Base-by-base conservation (phyloP, 306 rosid genomes). In the Fragaria iinumae region DNA sequence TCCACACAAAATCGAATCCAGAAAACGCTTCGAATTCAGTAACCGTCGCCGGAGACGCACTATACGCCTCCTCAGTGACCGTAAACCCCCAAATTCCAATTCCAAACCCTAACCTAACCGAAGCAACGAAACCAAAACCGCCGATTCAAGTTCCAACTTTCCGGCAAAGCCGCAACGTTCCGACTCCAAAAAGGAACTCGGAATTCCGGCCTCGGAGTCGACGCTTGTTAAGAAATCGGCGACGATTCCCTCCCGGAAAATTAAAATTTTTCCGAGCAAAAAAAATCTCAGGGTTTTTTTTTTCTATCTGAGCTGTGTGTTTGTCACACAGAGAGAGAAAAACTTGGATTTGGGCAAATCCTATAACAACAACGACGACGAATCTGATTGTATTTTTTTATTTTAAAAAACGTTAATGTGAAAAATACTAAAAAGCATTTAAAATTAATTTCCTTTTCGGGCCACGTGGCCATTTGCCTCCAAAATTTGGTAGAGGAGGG, bases 401-500 rank as follows among this genome's bases (percentile, higher is more conserved):
- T 57, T 57, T 23, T 55, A 6, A 20, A 20, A 56, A 27, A 56
- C 17, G 18, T 21, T 49, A 11, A 13, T 3, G 10, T 11, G 11
- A 21, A 8, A 36, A 7, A 13, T 18, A 10, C 8, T 11, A 34
- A 34, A 34, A 34, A 5, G 12, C 2, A 57, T 57, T 57, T 23
- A 25, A 60, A 23, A 25, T 1, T 60, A 25, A 23, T 25, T 60
- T 60, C 18, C 3, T 11, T 32, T 14, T 29, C 11, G 20, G 73
- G 57, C 69, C 50, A 18, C 70, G 66, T 39, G 47, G 36, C n/a
- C 34, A 38, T 80, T 67, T 60, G 60, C 53, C 23, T 80, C 87
- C 84, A 80, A 84, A 77, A 16, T 27, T 57, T 63, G 45, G 77
- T 68, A 25, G 4, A n/a, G 72, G 76, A 34, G 85, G 72, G 76